phyloP scores from a whole-genome alignment of 1,284 basidiomycete genomes.

The Gomphus sp. region DNA sequence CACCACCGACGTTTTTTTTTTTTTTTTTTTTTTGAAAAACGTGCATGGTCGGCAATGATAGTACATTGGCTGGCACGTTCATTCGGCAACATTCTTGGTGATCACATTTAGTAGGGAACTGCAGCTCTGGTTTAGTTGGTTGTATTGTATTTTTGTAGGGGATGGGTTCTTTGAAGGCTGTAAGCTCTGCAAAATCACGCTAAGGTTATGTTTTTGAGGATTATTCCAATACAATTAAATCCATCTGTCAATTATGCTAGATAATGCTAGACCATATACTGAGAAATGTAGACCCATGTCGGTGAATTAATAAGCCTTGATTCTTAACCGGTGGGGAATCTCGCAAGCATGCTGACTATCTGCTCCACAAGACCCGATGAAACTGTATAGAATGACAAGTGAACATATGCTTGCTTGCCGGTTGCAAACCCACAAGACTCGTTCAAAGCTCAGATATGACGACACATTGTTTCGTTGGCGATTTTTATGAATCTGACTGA shows the following conservation, averaged over 20 bases:
- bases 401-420: constrained; percentile 61
- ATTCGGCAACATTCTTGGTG: constrained; percentile 41
- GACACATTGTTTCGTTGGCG: constrained; percentile 90
- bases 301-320: constrained; percentile 78
- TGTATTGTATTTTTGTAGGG: constrained; percentile 58
- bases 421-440: constrained; percentile 86
- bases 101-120: constrained; percentile 60
- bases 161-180: constrained; percentile 79
- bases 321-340: constrained; percentile 73
- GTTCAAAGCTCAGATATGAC: constrained; percentile 87
- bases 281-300: constrained; percentile 80
- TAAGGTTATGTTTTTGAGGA: background rate
- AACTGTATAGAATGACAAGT: constrained; percentile 24
- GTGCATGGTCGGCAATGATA: too few relatives aligned
- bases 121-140: constrained; percentile 42
- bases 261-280: constrained; percentile 83
- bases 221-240: constrained; percentile 12
- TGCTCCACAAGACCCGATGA: constrained; percentile 87
- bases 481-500: constrained; percentile 73
- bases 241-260: constrained; percentile 53
- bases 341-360: constrained; percentile 91
- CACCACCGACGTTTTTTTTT: too few relatives aligned
- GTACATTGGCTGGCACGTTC: too few relatives aligned
- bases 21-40: too few relatives aligned
- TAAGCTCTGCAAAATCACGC: constrained; percentile 44